Evolutionary conservation across 164 flowering plant genomes (phyloP).

Genomic region (Aristolochia californica): DNA sequence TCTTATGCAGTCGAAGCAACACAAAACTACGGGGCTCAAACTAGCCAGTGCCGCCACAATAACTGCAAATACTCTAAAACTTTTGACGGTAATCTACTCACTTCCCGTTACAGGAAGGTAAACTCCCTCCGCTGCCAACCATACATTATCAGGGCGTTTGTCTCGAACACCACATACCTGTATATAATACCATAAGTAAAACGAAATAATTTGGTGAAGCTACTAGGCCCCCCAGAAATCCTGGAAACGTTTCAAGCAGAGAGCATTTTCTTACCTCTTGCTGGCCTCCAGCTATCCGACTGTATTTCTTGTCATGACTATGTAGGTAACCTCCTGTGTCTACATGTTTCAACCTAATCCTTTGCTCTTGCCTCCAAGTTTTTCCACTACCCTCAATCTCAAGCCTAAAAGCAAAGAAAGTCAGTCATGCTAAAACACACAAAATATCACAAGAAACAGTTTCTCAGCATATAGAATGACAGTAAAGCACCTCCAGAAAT

Average conservation of each 20-base stretch:
- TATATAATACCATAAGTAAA: neutral
- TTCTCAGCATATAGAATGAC: neutral
- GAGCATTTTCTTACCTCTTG: conserved; percentile 59
- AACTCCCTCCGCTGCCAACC: conserved; percentile 93
- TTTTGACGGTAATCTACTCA: conserved; percentile 20
- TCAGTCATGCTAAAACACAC: neutral
- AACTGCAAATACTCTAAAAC: neutral
- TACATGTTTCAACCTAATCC: conserved; percentile 79
- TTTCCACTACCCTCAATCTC: conserved; percentile 81
- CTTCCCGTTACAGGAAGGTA: conserved; percentile 63
- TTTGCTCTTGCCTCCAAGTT: conserved; percentile 95
- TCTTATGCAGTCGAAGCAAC: no score
- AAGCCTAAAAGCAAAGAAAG: conserved; percentile 35
- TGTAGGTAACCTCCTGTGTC: conserved; percentile 88
- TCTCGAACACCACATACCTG: conserved; percentile 90
- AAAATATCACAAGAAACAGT: neutral
- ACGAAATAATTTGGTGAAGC: no score
- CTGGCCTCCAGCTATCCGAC: conserved; percentile 89
- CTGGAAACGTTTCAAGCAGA: no score
- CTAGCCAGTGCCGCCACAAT: no score
- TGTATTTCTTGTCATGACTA: conserved; percentile 92
- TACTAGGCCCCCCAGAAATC: no score
- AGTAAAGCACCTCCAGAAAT: conserved; percentile 63
- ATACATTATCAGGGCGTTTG: conserved; percentile 78
- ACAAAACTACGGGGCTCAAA: no score